A percentile compares a stretch with the other conserved stretches of the same genome.
These are phyloP conservation scores for Venturia effusa DNA, from an alignment of 2,329 filamentous ascomycete species.

Conservation along the genomic window DNA sequence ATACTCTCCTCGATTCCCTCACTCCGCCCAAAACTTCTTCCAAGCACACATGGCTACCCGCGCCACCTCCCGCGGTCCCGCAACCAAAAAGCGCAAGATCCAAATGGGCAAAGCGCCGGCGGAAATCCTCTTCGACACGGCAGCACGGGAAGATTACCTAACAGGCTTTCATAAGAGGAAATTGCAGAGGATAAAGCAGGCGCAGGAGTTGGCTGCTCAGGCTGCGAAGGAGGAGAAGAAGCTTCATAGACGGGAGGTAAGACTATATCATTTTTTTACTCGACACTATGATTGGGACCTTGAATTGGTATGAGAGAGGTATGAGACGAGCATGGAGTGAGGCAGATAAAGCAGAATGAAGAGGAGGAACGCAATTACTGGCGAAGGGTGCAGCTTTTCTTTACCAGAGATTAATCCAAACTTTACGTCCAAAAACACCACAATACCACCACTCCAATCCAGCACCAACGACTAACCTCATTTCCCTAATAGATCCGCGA, in stretches of 20 bases:
- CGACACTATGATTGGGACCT: no score
- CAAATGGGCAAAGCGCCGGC: conserved; percentile 50
- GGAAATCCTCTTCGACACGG: conserved; percentile 75
- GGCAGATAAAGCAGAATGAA: no score
- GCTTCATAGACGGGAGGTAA: conserved; percentile 63
- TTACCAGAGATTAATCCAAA: no score
- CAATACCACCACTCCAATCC: neutral
- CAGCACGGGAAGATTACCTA: conserved; percentile 73
- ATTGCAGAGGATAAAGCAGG: conserved; percentile 69
- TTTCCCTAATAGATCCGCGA: neutral
- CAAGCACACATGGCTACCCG: neutral
- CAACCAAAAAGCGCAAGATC: conserved; percentile 22
- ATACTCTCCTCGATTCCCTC: neutral
- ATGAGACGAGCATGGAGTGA: no score
- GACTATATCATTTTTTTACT: no score
- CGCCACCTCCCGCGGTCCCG: neutral
- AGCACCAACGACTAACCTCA: neutral
- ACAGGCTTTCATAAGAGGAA: conserved; percentile 98
- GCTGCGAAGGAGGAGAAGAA: conserved; percentile 69
- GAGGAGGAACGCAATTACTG: no score
- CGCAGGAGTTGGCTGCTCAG: conserved; percentile 70
- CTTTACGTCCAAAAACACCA: no score
- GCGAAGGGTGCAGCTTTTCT: no score
- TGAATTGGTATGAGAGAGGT: no score
- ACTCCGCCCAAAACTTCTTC: neutral